phyloP scores from a whole-genome alignment of 106 monocot species.

The Dendrobium officinale region DNA sequence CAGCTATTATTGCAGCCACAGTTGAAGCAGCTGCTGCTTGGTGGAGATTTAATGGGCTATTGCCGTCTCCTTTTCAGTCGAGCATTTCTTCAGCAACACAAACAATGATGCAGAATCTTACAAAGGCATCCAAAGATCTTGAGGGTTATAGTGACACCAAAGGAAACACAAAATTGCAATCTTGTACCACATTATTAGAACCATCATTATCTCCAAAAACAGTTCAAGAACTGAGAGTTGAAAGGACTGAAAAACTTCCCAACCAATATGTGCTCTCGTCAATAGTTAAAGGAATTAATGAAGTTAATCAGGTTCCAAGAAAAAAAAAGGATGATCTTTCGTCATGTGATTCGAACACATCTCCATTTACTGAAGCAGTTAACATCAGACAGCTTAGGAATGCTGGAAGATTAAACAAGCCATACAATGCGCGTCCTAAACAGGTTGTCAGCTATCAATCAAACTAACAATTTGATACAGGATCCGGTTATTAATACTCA shows the following conservation, averaged over 20 bases:
- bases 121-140: neutral
- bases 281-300: neutral
- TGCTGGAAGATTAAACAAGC: no score
- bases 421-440: no score
- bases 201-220: neutral
- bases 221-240: neutral
- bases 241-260: neutral
- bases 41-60: conserved; percentile 52
- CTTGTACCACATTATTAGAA: neutral
- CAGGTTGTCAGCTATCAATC: no score
- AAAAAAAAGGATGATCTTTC: conserved; percentile 57
- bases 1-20: conserved; percentile 51
- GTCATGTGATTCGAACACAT: conserved; percentile 75
- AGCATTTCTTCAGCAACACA: neutral
- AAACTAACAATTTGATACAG: no score
- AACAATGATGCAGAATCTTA: no score
- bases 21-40: conserved; percentile 72
- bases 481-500: no score
- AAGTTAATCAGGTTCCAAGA: conserved; percentile 2
- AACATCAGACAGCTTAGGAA: no score
- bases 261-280: neutral
- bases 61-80: conserved; percentile 14
- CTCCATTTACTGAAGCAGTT: conserved; percentile 16
- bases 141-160: neutral
- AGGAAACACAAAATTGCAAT: neutral